Percentiles rank a stretch among this genome's conserved stretches.
Evolutionary conservation across 257 asterid species (phyloP).

Genomic region (Nicotiana otophora): DNA sequence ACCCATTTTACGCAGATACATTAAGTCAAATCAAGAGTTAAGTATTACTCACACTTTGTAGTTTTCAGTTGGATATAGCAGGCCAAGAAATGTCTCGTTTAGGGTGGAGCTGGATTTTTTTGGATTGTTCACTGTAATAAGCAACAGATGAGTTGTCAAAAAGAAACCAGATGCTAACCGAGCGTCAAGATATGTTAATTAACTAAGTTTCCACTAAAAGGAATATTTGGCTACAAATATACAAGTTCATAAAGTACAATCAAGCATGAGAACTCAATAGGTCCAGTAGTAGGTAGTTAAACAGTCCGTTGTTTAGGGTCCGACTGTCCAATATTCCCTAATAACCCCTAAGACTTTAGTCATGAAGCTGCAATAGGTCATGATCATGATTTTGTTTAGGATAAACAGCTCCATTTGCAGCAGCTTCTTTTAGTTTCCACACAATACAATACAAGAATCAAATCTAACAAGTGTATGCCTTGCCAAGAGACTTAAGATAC

Average conservation of each 20-base stretch:
- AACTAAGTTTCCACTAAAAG: background rate
- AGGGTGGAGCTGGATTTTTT: constrained; percentile 81
- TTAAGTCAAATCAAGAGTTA: background rate
- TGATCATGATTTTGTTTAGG: background rate
- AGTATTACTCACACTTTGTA: constrained; percentile 79
- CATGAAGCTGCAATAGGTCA: background rate
- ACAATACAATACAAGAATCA: background rate
- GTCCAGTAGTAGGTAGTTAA: background rate
- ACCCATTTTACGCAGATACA: background rate
- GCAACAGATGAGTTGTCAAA: constrained; percentile 1
- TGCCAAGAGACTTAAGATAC: background rate
- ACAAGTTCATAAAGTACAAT: background rate
- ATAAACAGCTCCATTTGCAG: background rate
- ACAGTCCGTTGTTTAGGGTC: background rate
- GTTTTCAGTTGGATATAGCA: constrained; percentile 94
- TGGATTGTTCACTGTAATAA: constrained; percentile 89
- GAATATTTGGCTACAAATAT: background rate
- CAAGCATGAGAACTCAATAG: background rate
- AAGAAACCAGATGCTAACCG: background rate
- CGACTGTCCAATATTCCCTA: background rate
- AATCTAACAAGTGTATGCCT: background rate
- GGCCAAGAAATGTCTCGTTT: constrained; percentile 94
- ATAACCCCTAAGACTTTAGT: background rate
- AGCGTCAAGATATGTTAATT: background rate
- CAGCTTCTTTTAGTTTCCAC: background rate